Conservation (phyloP, 169 alveolate species). For the Plasmodium knowlesi region DNA sequence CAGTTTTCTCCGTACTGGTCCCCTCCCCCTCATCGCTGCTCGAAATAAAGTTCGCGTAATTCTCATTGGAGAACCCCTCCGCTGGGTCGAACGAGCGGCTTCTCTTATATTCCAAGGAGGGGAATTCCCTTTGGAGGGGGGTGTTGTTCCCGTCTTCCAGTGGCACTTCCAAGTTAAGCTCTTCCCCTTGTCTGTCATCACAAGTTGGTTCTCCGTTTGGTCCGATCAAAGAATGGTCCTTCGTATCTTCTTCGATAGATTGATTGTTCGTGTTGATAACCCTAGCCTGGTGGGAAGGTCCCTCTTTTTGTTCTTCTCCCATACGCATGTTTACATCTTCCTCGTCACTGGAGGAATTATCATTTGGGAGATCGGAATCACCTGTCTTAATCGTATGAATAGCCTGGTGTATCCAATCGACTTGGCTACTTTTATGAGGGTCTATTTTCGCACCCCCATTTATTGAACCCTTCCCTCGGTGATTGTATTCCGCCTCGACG, state of each 20-base stretch:
- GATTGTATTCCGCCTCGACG: not conserved
- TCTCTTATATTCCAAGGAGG: slow-evolving; percentile 16
- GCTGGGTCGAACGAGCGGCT: not conserved
- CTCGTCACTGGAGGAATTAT: not conserved
- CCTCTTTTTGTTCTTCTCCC: not conserved
- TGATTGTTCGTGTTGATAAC: not conserved
- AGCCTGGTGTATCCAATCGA: not conserved
- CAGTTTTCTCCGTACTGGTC: not conserved
- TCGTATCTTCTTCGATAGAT: not conserved
- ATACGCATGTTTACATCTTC: not conserved
- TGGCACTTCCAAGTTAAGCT: not conserved
- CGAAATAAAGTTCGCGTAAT: slow-evolving; percentile 30
- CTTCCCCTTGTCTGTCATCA: not conserved
- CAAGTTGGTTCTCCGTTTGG: not conserved
- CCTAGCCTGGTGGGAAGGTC: not conserved
- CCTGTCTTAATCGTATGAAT: not conserved
- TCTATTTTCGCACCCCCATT: not conserved
- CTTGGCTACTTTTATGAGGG: not conserved
- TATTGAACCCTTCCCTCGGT: not conserved
- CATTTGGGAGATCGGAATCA: not conserved
- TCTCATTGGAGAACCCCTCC: slow-evolving; percentile 3
- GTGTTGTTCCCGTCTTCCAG: not conserved
- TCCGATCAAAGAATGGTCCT: not conserved
- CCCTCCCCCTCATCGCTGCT: slow-evolving; percentile 73
- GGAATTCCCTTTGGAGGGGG: not conserved